Percentiles rank a stretch among this genome's conserved stretches.
Conservation (phyloP, 192 early-diverging fungal genomes). For the Coemansia sp. region DNA sequence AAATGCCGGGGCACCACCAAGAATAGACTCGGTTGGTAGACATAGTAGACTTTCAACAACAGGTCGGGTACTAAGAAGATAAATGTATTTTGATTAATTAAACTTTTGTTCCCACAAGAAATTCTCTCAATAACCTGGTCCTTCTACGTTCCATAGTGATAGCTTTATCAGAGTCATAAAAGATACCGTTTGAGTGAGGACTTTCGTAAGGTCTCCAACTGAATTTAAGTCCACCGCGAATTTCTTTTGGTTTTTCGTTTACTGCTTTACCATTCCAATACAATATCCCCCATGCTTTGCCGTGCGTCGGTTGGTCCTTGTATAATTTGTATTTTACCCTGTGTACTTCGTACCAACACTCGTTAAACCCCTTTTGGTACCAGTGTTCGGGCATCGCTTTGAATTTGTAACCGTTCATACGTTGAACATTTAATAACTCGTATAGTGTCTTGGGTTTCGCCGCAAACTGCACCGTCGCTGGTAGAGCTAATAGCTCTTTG, state of each 20-base stretch:
- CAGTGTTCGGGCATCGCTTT: constrained; percentile 41
- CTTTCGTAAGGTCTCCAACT: constrained; percentile 41
- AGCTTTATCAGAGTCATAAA: constrained; percentile 24
- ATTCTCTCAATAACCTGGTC: constrained; percentile 11
- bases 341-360: constrained; percentile 43
- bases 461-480: constrained; percentile 21
- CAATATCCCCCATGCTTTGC: constrained; percentile 46
- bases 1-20: neutral
- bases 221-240: constrained; percentile 48
- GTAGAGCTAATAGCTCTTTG: constrained; percentile 24
- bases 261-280: constrained; percentile 39
- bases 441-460: constrained; percentile 43
- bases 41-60: neutral
- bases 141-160: constrained; percentile 26
- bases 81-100: constrained; percentile 14
- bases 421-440: constrained; percentile 48
- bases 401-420: constrained; percentile 28
- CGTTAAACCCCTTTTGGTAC: constrained; percentile 45
- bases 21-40: neutral
- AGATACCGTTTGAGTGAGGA: constrained; percentile 29
- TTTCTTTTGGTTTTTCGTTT: constrained; percentile 23
- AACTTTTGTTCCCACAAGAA: neutral
- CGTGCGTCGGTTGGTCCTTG: constrained; percentile 41
- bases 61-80: neutral
- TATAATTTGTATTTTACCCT: constrained; percentile 39